These are phyloP conservation scores for Clitopilus passeckerianus DNA, from an alignment of 768 basidiomycete genomes.

Conservation along the genomic window DNA sequence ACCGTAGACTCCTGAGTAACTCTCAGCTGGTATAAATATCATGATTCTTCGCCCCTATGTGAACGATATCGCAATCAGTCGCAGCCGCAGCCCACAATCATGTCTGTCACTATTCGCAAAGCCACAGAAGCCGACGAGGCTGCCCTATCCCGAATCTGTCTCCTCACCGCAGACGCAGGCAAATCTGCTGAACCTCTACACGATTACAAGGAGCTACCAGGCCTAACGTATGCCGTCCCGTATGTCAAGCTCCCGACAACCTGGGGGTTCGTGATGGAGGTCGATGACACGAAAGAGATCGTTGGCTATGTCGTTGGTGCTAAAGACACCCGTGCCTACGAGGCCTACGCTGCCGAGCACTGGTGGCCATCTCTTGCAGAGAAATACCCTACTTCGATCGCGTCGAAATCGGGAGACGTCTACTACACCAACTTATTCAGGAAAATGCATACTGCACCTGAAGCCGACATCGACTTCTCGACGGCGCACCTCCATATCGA, in stretches of 20 bases:
- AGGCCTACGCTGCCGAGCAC: conserved; percentile 42
- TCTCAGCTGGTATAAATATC: background rate
- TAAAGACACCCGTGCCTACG: conserved; percentile 61
- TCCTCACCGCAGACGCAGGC: conserved; percentile 71
- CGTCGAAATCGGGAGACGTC: conserved; percentile 37
- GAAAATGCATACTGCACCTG: conserved; percentile 39
- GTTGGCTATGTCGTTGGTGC: conserved; percentile 74
- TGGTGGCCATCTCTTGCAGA: conserved; percentile 67
- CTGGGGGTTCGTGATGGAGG: conserved; percentile 73
- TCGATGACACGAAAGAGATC: conserved; percentile 37
- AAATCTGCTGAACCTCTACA: conserved; percentile 58
- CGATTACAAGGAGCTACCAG: conserved; percentile 59
- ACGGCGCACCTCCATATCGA: conserved; percentile 77
- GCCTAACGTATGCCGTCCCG: conserved; percentile 70
- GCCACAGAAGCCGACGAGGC: conserved; percentile 49
- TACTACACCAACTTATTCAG: conserved; percentile 34
- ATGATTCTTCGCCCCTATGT: background rate
- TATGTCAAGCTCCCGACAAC: conserved; percentile 66
- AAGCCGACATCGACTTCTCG: conserved; percentile 57
- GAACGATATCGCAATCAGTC: background rate
- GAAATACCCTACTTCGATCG: conserved; percentile 41
- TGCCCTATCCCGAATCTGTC: conserved; percentile 65
- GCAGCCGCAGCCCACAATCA: conserved; percentile 6
- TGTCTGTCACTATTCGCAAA: conserved; percentile 49
- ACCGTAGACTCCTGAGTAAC: background rate